Evolutionary conservation across 495 filamentous ascomycete genomes (phyloP), one percentile per base, ranked within the genome.

Genomic region (Trypethelium eluteriae): DNA sequence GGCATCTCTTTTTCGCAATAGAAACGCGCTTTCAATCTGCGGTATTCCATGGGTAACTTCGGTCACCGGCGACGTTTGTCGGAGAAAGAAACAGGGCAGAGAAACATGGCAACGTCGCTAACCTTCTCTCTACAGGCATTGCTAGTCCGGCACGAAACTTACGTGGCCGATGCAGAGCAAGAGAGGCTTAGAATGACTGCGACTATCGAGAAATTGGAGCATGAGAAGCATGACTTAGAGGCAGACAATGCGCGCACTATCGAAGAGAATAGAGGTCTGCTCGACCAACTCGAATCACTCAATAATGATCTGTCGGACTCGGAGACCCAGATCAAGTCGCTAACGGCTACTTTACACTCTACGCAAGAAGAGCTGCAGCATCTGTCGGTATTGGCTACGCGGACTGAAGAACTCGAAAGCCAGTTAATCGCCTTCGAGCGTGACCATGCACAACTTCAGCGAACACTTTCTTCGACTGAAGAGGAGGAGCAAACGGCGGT

Each of bases 141-240:
- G 46, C 85, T 98, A 18, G 85, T 88, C 62, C 89, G 93, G 66
- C 93, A 98, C 83, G 93, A 97, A 78, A 85, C 87, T 47, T 96
- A 96, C 75, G 90, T 96, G 81, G 88, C 86, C 25, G 91, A 96
- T 73, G 89, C 91, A 63, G 92, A 96, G 80, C 83, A 86, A 63
- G 90, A 96, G 72, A 87, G 94, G 16, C 76, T 77, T 56, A 85
- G 84, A 39, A 85, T 95, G 79, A 80, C 82, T 12, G 77, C 80
- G 46, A 89, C 81, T 53, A 90, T 97, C 70, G 87, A 90, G 65
- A 79, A 80, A 68, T 78, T 98, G 25, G 92, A 96, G 76, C 78
- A 76, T 62, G 89, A 96, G 68, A 95, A 92, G 74, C 81, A 78
- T 69, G 80, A 87, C 64, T 82, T 93, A 38, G 89, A 96, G 74